Conservation (phyloP, 352 stramenopile genomes). For the Pythium coloratum region DNA sequence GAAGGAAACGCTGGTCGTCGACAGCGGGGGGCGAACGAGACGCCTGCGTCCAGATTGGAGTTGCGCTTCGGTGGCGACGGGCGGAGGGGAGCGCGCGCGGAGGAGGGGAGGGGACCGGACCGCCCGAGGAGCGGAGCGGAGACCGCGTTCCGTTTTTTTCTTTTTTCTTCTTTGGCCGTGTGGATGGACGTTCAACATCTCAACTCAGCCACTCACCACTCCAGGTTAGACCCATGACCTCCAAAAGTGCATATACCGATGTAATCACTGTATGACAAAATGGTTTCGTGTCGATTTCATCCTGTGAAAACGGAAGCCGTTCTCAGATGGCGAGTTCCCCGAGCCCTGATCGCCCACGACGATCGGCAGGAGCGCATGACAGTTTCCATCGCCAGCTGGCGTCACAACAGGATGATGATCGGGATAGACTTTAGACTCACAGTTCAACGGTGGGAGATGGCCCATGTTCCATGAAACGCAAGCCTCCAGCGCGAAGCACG, state of each 20-base stretch:
- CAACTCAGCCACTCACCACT: slow-evolving; percentile 11
- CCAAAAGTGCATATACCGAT: background rate
- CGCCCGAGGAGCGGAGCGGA: background rate
- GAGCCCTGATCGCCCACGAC: background rate
- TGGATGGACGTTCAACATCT: slow-evolving; percentile 17
- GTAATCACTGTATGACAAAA: background rate
- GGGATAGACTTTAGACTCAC: background rate
- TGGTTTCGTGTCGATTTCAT: background rate
- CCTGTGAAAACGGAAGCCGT: background rate
- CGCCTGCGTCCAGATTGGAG: slow-evolving; percentile 8
- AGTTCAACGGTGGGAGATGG: background rate
- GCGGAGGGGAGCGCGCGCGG: background rate
- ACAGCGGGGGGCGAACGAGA: slow-evolving; percentile 7
- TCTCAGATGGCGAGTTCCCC: background rate
- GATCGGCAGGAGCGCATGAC: background rate
- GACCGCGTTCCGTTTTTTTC: slow-evolving; percentile 2
- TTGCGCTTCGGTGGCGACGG: slow-evolving; percentile 11
- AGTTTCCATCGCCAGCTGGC: background rate
- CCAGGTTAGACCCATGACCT: background rate
- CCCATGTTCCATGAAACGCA: background rate
- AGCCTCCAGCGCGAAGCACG: background rate
- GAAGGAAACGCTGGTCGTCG: background rate
- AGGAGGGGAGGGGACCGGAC: background rate
- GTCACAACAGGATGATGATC: background rate
- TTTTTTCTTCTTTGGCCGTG: slow-evolving; percentile 6